Evolutionary conservation across 1,284 basidiomycete genomes (phyloP), one percentile per base, ranked within the genome.

Genomic region (Acaromyces ingoldii): DNA sequence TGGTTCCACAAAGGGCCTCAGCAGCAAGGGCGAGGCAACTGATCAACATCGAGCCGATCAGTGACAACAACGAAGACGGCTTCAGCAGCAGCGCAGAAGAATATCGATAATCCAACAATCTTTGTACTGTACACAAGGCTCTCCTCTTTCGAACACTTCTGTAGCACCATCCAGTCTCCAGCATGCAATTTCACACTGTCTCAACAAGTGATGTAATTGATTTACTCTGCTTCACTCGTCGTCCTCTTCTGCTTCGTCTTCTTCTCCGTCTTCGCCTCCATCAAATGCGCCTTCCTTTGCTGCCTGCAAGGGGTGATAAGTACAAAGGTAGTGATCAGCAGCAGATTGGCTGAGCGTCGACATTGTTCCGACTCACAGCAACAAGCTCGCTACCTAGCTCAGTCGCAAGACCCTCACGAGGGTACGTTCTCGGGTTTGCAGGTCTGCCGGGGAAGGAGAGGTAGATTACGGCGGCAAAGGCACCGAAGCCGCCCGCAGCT

Each of bases 401-500:
- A n/a, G 47, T 46, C 17, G 62, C 67, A 15, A 74, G 62, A 26
- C 72, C 72, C 22, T 71, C 65, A 33, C 71, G 67, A 11, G 71
- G 71, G 51, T 72, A 74, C 7, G 67, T 65, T 53, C 70, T 71
- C 56, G 63, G 72, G 19, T 67, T 29, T 22, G 62, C 64, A 3
- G 69, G 70, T 19, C 55, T 57, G n/a, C 69, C 63, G 1, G 67
- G 62, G 28, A 53, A 57, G 33, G 54, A 57, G 42, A 57, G 38
- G 55, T 75, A 75, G 26, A 75, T 52, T n/a, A 60, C 39, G 5
- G 49, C 51, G 11, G 56, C 58, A 36, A 72, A 65, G n/a, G 55
- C 39, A 22, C 58, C 31, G 42, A 73, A 66, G 15, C 30, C 17
- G 22, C 42, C 26, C n/a, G 28, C 42, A 4, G 42, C 42, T 6